These are phyloP conservation scores for Mortierella claussenii DNA, from an alignment of 192 early-diverging fungal species.

Conservation along the genomic window DNA sequence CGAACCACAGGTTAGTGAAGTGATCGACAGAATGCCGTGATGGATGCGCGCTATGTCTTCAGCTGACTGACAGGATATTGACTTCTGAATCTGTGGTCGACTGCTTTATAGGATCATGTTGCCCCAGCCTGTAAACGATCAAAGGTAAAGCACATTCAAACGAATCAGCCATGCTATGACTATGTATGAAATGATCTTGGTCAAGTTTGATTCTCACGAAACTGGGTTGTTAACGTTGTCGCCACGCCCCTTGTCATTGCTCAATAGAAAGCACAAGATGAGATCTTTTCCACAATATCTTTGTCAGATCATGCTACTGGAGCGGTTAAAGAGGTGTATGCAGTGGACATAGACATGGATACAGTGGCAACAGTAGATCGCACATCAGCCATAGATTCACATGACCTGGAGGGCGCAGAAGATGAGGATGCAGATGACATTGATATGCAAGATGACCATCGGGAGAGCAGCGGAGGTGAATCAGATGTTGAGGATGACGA, in stretches of 20 bases:
- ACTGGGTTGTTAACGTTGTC: too few relatives aligned
- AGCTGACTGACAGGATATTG: too few relatives aligned
- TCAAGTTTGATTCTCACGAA: too few relatives aligned
- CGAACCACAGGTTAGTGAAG: too few relatives aligned
- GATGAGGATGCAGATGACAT: constrained; percentile 29
- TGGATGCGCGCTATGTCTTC: too few relatives aligned
- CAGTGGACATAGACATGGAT: constrained; percentile 18
- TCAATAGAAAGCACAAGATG: constrained; percentile 16
- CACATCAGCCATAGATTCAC: not conserved
- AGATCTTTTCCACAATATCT: constrained; percentile 35
- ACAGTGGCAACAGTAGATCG: not conserved
- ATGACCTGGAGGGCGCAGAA: not conserved
- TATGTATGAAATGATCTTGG: too few relatives aligned
- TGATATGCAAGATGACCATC: constrained; percentile 29
- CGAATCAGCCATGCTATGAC: not conserved
- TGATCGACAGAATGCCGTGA: too few relatives aligned
- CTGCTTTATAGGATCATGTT: constrained; percentile 27
- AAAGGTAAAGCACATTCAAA: constrained; percentile 14
- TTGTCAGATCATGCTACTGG: not conserved
- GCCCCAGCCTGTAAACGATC: constrained; percentile 27
- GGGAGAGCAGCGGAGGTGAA: constrained; percentile 35
- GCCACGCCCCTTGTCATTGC: too few relatives aligned
- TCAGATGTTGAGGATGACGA: constrained; percentile 44
- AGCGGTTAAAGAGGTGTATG: not conserved
- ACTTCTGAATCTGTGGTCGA: too few relatives aligned